phyloP scores from a whole-genome alignment of 2,329 filamentous ascomycete species.

The Celoporthe dispersa region DNA sequence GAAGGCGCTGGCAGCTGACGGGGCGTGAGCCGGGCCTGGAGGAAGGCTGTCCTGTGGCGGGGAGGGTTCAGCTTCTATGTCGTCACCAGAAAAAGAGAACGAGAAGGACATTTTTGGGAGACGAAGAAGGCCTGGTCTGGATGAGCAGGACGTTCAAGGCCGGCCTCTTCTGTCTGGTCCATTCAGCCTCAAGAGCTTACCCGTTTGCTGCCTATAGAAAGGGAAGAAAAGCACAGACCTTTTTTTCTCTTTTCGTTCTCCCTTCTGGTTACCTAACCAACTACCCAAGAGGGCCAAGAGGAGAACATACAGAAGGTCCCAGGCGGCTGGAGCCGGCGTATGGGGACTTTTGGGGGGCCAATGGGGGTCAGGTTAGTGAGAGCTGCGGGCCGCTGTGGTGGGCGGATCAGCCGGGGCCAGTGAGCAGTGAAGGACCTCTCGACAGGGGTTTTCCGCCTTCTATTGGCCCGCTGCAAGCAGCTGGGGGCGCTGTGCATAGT shows the following conservation, averaged over 20 bases:
- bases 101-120: constrained; percentile 53
- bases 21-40: constrained; percentile 22
- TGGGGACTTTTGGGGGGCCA: background rate
- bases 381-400: background rate
- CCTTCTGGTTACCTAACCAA: background rate
- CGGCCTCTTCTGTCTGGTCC: background rate
- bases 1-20: constrained; percentile 54
- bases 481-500: background rate
- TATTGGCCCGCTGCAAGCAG: background rate
- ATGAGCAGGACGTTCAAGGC: background rate
- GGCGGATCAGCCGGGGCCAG: background rate
- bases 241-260: background rate
- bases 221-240: background rate
- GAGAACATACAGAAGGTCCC: background rate
- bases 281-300: background rate
- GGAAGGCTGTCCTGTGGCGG: constrained; percentile 16
- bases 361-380: background rate
- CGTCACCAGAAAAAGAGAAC: constrained; percentile 66
- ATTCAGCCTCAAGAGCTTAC: background rate
- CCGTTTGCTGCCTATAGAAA: background rate
- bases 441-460: background rate
- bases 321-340: background rate
- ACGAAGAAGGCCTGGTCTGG: background rate
- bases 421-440: background rate
- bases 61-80: constrained; percentile 58